Evolutionary conservation across 23 red algal genomes (phyloP).

Genomic region (Gracilaria domingensis): DNA sequence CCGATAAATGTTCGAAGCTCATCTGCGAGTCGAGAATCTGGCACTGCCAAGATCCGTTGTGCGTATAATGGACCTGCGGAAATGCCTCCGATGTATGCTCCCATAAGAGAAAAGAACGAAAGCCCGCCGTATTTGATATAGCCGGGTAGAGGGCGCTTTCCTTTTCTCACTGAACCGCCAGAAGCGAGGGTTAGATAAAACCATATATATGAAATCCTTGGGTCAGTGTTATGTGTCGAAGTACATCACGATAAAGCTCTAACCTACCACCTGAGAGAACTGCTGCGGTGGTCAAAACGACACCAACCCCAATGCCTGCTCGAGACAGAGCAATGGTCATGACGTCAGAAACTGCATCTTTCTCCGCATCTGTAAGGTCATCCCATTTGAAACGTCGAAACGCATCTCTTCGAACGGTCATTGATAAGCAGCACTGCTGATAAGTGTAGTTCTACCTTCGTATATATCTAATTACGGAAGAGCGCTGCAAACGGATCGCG

Average conservation of each 20-base stretch:
- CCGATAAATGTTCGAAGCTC: slow-evolving; percentile 52
- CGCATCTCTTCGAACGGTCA: neutral
- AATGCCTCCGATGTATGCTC: slow-evolving; percentile 61
- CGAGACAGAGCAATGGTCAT: slow-evolving; percentile 44
- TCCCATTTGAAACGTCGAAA: slow-evolving; percentile 64
- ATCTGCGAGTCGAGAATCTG: slow-evolving; percentile 59
- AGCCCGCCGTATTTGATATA: slow-evolving; percentile 33
- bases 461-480: too few relatives aligned
- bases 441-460: too few relatives aligned
- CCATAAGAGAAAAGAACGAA: slow-evolving; percentile 51
- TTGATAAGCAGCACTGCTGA: too few relatives aligned
- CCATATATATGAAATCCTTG: neutral
- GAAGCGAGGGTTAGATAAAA: neutral
- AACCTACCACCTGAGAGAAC: slow-evolving; percentile 40
- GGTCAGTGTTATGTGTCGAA: neutral
- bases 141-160: slow-evolving; percentile 50
- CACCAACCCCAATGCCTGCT: slow-evolving; percentile 51
- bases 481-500: too few relatives aligned
- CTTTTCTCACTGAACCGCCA: slow-evolving; percentile 12
- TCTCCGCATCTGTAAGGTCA: slow-evolving; percentile 55
- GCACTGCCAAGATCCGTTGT: slow-evolving; percentile 51
- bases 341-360: slow-evolving; percentile 52
- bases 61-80: slow-evolving; percentile 60
- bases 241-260: too few relatives aligned
- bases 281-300: slow-evolving; percentile 46